Conservation (phyloP, 306 rosid genomes). For the Morella rubra region DNA sequence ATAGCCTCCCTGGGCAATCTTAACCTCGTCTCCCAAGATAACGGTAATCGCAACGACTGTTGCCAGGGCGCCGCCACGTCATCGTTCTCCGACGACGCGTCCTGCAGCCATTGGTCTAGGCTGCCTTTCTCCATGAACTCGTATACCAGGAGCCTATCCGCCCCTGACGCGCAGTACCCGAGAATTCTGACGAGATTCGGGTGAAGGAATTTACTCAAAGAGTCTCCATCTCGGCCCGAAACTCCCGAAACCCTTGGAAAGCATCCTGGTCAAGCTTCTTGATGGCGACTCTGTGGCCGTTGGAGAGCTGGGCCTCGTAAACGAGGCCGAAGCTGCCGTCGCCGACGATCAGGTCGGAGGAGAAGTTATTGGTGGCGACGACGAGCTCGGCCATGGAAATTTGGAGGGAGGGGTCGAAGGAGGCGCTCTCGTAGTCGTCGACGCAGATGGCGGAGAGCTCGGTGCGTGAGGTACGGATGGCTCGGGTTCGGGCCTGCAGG, state of each 20-base stretch:
- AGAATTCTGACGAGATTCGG: constrained; percentile 67
- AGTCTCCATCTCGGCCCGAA: constrained; percentile 92
- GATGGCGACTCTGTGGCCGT: constrained; percentile 69
- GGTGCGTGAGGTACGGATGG: neutral
- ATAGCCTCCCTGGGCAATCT: constrained; percentile 39
- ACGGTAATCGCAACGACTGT: constrained; percentile 27
- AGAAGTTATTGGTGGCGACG: constrained; percentile 70
- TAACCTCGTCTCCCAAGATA: constrained; percentile 60
- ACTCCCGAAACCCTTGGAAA: constrained; percentile 93
- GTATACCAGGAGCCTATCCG: constrained; percentile 69
- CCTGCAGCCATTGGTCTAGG: constrained; percentile 81
- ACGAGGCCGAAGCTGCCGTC: constrained; percentile 95
- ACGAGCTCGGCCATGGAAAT: constrained; percentile 69
- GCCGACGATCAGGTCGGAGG: constrained; percentile 65
- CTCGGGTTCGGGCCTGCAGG: neutral
- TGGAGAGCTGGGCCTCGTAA: constrained; percentile 72
- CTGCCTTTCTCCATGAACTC: constrained; percentile 72
- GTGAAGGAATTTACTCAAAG: constrained; percentile 67
- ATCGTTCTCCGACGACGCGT: constrained; percentile 25
- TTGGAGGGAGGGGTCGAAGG: constrained; percentile 60
- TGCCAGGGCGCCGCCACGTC: constrained; percentile 13
- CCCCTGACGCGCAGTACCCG: constrained; percentile 72
- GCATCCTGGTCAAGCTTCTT: constrained; percentile 83
- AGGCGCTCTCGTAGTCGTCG: constrained; percentile 66
- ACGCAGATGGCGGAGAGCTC: constrained; percentile 23